Evolutionary conservation across 192 early-diverging fungal species (phyloP), one percentile per base, ranked within the genome.

Genomic region (Coemansia sp.): DNA sequence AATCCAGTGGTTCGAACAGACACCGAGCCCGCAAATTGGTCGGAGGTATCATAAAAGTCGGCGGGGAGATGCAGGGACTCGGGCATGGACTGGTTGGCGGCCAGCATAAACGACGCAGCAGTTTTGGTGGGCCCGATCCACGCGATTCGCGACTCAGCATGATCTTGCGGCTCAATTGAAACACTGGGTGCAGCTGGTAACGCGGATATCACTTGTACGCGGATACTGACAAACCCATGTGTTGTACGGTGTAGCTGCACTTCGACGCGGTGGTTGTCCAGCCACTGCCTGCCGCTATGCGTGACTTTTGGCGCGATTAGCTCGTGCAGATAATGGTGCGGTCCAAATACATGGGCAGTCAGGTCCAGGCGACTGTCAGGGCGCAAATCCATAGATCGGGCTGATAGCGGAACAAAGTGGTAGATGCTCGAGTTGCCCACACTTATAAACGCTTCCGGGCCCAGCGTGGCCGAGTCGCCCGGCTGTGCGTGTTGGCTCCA

Each of bases 181-280:
- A 75, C 67, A 10, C 61, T 59, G 3, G 53, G 10, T 1, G 78
- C 62, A n/a, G 72, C 65, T 11, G 59, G 65, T 17, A 81, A 26
- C 11, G 71, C 37, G 28, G 78, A 81, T 2, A 81, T 20, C 19
- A 58, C n/a, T 44, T 81, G 78, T 10, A 57, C 17, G 19, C 46
- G 10, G 25, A 66, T 20, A 10, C 50, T 38, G 26, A 81, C 69
- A 44, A 71, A 74, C 0, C 78, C 72, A 6, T 81, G 72, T 1
- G 48, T 42, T 1, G 78, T 75, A 20, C 69, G 64, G 34, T 36
- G 72, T 31, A 81, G 55, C 7, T 25, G 19, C 6, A 64, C 57
- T 25, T 81, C 68, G 31, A 81, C 44, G 14, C 78, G 68, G 38
- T 72, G 52, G 64, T 71, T 74, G 58, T 81, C 78, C 17, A 72